Evolutionary conservation across 2,329 filamentous ascomycete genomes (phyloP), one percentile per base, ranked within the genome.

Genomic region (Bipolaris zeicola): DNA sequence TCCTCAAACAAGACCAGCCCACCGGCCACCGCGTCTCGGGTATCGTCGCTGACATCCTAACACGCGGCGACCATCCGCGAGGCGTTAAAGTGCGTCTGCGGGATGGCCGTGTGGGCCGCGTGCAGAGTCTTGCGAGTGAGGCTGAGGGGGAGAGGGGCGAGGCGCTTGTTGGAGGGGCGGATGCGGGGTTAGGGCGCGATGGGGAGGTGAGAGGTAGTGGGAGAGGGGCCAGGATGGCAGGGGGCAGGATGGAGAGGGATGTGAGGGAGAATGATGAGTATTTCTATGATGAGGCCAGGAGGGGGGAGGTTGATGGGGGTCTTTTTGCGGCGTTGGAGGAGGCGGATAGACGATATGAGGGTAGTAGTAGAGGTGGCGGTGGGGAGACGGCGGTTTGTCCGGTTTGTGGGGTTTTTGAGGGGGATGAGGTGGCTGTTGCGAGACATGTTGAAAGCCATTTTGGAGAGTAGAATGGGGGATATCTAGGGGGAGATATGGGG

Each of bases 1-100:
- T 93, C 1, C 81, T 92, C 31, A 94, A 94, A 68, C 81, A 83
- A 58, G 90, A 94, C 74, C 90, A 94, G 71, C 84, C 84, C 1
- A 92, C 89, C 0, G 90, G 90, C 6, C 83, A 83, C 43, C 87
- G 91, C 65, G 89, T 91, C 1, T 79, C 81, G 42, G 90, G 90
- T 22, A 75, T 81, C 5, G 85, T 94, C 1, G 81, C 82, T 50
- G 85, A 91, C 43, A 74, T 93, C 0, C 80, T 94, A 45, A 93
- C 90, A 2, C 80, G 84, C 1, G 89, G 89, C 24, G 85, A 93
- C 64, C 90, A 94, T 67, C 89, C 89, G 2, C 83, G 89, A 8
- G 90, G 90, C 34, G 90, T 93, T 78, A 94, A 93, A 74, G 89
- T 93, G 22, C 85, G 90, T 2, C 79, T 94, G 5, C 77, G 79